phyloP scores from a whole-genome alignment of 139 green algal species.

The Tetraselmis chui region DNA sequence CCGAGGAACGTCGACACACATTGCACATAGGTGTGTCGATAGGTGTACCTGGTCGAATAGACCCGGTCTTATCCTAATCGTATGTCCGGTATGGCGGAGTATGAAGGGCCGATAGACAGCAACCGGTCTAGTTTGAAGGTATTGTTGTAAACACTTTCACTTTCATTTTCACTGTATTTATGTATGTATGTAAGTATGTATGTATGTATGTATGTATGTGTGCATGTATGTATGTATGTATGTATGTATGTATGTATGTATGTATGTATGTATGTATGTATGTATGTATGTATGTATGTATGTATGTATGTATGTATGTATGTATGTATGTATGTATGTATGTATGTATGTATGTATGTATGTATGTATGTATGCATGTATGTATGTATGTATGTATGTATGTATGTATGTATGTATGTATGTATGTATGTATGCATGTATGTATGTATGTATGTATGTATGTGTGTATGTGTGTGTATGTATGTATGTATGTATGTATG shows the following conservation, averaged over 20 bases:
- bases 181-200: constrained; percentile 7
- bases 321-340: neutral
- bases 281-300: neutral
- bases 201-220: constrained; percentile 1
- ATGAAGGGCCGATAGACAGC: too few species aligned
- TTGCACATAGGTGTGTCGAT: too few species aligned
- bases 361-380: neutral
- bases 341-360: neutral
- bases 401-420: too few species aligned
- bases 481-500: too few species aligned
- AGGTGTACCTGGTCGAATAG: too few species aligned
- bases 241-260: constrained; percentile 6
- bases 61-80: too few species aligned
- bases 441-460: too few species aligned
- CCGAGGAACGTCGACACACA: too few species aligned
- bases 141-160: constrained; percentile 1
- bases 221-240: constrained; percentile 7
- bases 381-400: neutral
- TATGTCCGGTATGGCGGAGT: too few species aligned
- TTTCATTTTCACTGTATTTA: constrained; percentile 2
- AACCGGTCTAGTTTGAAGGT: too few species aligned
- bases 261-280: constrained; percentile 8
- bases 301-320: neutral
- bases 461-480: too few species aligned
- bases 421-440: too few species aligned